phyloP scores from a whole-genome alignment of 257 asterid species.

The Petunia axillaris region DNA sequence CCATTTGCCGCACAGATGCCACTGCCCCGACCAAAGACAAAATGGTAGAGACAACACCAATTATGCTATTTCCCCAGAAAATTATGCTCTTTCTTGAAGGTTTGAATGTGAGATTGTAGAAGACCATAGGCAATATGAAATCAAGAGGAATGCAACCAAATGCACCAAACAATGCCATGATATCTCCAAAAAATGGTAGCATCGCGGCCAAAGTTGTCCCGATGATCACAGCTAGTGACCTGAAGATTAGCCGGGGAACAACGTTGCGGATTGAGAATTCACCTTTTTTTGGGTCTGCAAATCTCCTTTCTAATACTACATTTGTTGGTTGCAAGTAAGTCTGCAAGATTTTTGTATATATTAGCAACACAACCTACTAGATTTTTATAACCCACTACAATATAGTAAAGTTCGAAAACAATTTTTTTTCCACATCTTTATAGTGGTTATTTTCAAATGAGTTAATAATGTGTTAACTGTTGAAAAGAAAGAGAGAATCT shows the following conservation, averaged over 20 bases:
- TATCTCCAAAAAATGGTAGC: slow-evolving; percentile 81
- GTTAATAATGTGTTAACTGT: too few species aligned
- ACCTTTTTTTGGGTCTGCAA: slow-evolving; percentile 54
- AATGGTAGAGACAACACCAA: slow-evolving; percentile 47
- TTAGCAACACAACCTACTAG: too few species aligned
- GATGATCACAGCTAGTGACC: slow-evolving; percentile 51
- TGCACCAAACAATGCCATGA: slow-evolving; percentile 72
- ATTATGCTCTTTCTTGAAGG: slow-evolving; percentile 43
- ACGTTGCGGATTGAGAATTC: slow-evolving; percentile 49
- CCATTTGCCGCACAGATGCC: slow-evolving; percentile 62
- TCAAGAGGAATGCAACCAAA: slow-evolving; percentile 71
- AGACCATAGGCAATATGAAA: slow-evolving; percentile 66
- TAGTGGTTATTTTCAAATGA: too few species aligned
- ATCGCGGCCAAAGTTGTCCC: slow-evolving; percentile 71
- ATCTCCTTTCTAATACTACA: slow-evolving; percentile 52
- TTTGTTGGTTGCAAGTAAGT: slow-evolving; percentile 72
- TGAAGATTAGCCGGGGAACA: slow-evolving; percentile 50
- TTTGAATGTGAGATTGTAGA: slow-evolving; percentile 60
- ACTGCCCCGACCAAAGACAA: slow-evolving; percentile 56
- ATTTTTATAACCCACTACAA: too few species aligned
- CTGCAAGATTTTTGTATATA: slow-evolving; percentile 28
- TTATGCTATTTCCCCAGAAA: slow-evolving; percentile 53
- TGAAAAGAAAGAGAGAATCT: too few species aligned
- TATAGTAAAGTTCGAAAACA: too few species aligned
- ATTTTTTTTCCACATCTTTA: too few species aligned